Conservation (phyloP, 2,329 filamentous ascomycete species). For the Penicillium psychrosexuale region DNA sequence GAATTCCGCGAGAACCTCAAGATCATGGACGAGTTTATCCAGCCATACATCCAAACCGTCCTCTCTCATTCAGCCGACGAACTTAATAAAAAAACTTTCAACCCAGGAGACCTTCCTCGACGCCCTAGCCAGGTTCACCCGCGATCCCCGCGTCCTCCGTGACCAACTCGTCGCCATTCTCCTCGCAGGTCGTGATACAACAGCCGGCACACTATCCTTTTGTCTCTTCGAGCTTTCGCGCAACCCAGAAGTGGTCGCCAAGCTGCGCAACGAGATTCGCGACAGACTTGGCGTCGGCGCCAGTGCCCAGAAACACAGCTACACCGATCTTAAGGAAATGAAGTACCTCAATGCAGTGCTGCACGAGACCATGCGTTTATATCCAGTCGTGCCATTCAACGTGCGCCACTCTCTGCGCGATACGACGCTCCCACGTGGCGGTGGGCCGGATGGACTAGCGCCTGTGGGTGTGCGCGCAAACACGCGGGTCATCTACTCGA, state of each 20-base stretch:
- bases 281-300: conserved; percentile 61
- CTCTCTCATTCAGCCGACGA: conserved; percentile 68
- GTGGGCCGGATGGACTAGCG: conserved; percentile 46
- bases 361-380: conserved; percentile 74
- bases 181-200: conserved; percentile 80
- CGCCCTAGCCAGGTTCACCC: conserved; percentile 76
- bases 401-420: conserved; percentile 68
- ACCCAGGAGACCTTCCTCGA: conserved; percentile 84
- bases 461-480: conserved; percentile 49
- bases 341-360: conserved; percentile 70
- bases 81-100: conserved; percentile 62
- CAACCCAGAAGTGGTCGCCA: conserved; percentile 63
- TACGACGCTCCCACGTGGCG: conserved; percentile 70
- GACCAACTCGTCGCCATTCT: conserved; percentile 82
- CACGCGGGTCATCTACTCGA: conserved; percentile 51
- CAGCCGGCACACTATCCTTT: conserved; percentile 77
- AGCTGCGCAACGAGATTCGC: conserved; percentile 71
- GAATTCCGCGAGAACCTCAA: conserved; percentile 63
- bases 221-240: conserved; percentile 75
- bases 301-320: conserved; percentile 55
- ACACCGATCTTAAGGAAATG: conserved; percentile 82
- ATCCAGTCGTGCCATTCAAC: conserved; percentile 77
- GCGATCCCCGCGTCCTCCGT: conserved; percentile 61
- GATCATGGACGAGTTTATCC: conserved; percentile 71
- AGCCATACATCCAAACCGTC: conserved; percentile 71